These are phyloP conservation scores for Candida bentonensis DNA, from an alignment of 805 yeast species.

Conservation along the genomic window DNA sequence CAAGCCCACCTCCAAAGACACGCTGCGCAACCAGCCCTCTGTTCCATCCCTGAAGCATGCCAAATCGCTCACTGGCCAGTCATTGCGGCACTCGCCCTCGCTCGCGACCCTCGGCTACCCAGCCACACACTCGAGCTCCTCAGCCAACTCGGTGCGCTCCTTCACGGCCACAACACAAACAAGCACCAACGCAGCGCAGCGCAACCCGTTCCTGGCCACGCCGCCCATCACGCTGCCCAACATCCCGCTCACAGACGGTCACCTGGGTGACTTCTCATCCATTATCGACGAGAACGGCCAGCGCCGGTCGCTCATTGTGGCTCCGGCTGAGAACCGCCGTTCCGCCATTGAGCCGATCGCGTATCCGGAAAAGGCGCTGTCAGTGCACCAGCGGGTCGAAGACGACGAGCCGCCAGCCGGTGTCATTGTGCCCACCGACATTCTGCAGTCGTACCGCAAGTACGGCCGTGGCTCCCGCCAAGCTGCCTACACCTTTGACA, in stretches of 20 bases:
- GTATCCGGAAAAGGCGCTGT: neutral
- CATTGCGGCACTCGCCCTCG: neutral
- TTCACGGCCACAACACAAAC: neutral
- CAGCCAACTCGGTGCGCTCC: conserved; percentile 2
- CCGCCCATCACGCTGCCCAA: neutral
- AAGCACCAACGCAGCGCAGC: conserved; percentile 2
- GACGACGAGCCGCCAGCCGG: too few species aligned
- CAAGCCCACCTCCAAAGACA: neutral
- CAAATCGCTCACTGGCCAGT: neutral
- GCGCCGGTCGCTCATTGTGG: neutral
- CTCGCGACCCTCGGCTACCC: conserved; percentile 3
- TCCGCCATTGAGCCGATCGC: too few species aligned
- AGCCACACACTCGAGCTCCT: conserved; percentile 6
- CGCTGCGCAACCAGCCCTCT: conserved; percentile 5
- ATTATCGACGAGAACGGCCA: neutral
- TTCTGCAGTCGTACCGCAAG: neutral
- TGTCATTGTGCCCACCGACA: neutral
- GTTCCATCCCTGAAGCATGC: conserved; percentile 8
- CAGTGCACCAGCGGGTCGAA: neutral
- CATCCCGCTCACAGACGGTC: neutral
- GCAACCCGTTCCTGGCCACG: neutral
- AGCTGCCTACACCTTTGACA: conserved; percentile 6
- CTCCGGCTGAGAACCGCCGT: neutral
- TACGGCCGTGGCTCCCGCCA: conserved; percentile 1
- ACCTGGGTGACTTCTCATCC: neutral